A percentile compares a stretch with the other conserved stretches of the same genome.
Evolutionary conservation across 2,329 filamentous ascomycete species (phyloP).

Genomic region (Fusarium stilboides): DNA sequence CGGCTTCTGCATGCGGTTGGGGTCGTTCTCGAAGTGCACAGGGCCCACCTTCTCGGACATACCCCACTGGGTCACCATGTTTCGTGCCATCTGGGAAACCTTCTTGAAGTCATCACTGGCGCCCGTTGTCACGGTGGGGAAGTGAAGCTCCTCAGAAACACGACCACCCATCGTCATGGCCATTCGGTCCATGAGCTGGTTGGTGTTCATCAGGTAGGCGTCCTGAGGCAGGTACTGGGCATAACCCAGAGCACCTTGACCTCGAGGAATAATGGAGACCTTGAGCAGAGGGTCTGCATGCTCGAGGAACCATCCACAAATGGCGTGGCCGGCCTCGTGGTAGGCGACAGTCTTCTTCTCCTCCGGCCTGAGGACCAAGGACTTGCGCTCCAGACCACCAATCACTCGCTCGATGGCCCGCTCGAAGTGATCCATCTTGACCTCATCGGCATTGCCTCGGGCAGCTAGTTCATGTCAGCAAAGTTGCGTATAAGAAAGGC

Average conservation of each 20-base stretch:
- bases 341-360: conserved; percentile 98
- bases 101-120: conserved; percentile 99
- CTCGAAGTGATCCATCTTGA: conserved; percentile 94
- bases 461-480: conserved; percentile 73
- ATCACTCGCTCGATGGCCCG: conserved; percentile 98
- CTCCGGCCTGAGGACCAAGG: conserved; percentile 89
- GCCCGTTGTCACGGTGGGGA: conserved; percentile 94
- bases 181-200: conserved; percentile 99
- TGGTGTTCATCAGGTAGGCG: conserved; percentile 94
- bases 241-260: conserved; percentile 93
- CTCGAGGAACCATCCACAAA: conserved; percentile 98
- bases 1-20: conserved; percentile 89
- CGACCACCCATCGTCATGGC: conserved; percentile 98
- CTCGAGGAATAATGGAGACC: conserved; percentile 97
- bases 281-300: conserved; percentile 98
- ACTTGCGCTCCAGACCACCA: conserved; percentile 97
- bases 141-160: conserved; percentile 96
- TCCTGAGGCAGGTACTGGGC: conserved; percentile 97
- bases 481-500: neutral
- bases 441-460: conserved; percentile 82
- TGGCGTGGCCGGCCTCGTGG: conserved; percentile 97
- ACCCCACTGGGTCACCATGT: conserved; percentile 99
- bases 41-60: conserved; percentile 97
- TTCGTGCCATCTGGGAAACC: conserved; percentile 93
- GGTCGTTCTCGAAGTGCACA: conserved; percentile 88